A percentile compares a stretch with the other conserved stretches of the same genome.
Evolutionary conservation across 768 basidiomycete genomes (phyloP).

Genomic region (Trametes cubensis): DNA sequence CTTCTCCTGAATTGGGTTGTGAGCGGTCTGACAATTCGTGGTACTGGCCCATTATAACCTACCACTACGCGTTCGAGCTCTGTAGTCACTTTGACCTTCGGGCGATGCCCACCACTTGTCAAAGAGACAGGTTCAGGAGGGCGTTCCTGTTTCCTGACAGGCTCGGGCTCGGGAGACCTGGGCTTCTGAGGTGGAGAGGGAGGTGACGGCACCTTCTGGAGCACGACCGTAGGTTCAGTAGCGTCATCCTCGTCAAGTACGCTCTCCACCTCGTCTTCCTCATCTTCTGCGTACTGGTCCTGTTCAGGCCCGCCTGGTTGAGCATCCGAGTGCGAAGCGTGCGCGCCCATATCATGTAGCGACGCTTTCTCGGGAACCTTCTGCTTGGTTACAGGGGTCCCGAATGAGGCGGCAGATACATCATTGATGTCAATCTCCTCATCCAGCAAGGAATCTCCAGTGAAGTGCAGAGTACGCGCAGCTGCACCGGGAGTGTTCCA

Average conservation of each 20-base stretch:
- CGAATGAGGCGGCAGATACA: constrained; percentile 42
- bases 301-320: background rate
- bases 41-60: constrained; percentile 30
- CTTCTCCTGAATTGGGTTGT: constrained; percentile 49
- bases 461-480: constrained; percentile 63
- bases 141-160: background rate
- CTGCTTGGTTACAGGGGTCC: constrained; percentile 39
- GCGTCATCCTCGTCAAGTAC: constrained; percentile 9
- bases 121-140: background rate
- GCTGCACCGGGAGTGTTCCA: constrained; percentile 63
- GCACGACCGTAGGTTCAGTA: constrained; percentile 4
- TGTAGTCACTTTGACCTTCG: constrained; percentile 55
- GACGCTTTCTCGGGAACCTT: background rate
- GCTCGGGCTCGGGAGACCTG: background rate
- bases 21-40: background rate
- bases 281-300: constrained; percentile 1
- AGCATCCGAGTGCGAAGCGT: background rate
- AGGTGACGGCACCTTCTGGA: background rate
- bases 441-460: constrained; percentile 61
- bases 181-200: background rate
- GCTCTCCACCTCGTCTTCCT: constrained; percentile 19
- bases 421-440: constrained; percentile 60
- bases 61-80: constrained; percentile 70
- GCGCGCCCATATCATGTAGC: background rate
- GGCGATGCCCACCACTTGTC: constrained; percentile 12